Evolutionary conservation across 495 filamentous ascomycete species (phyloP), one percentile per base, ranked within the genome.

Genomic region (Lasiosphaeriaceae sp.): DNA sequence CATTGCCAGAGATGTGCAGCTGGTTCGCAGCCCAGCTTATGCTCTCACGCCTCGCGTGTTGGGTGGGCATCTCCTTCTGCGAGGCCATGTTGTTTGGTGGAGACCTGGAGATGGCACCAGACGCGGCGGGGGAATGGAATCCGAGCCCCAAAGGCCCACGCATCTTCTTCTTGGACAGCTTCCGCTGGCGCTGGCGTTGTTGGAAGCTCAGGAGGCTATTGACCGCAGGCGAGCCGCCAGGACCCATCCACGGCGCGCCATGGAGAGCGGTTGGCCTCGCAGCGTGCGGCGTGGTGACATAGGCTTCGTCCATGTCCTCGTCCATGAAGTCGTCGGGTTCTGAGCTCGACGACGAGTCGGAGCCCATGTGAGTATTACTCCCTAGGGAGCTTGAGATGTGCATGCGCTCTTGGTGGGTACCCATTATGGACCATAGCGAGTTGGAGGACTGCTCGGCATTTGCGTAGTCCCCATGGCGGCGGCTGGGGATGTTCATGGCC

Each of bases 11-110:
- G 45, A 96, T 83, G 62, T 92, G 88, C 37, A 96, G 71, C 61
- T 96, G 90, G 55, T 89, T 87, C 12, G 92, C 92, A 12, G 89
- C 90, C 72, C 92, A 79, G 61, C 89, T 93, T 47, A 97, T 80
- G 65, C 89, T 94, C 72, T 96, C 90, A 45, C 92, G 77, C 39
- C 92, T 79, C 2, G 85, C 76, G 37, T 84, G 79, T 1, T 81
- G 64, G 39, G 66, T 68, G 11, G 68, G 64, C 50, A 72, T 62
- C 34, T 74, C 71, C 55, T 73, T 72, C 6, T 65, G 57, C 11
- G 26, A 34, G 1, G 34, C 34, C 29, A 67, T 22, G 23, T 68
- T 70, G 24, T 63, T 68, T 0, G 77, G 77, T 6, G 77, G 76
- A 1, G 77, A 80, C 35, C 68, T 77, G 29, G 75, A 78, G 16